Base-by-base conservation (phyloP, 306 rosid species). In the Abrus precatorius region DNA sequence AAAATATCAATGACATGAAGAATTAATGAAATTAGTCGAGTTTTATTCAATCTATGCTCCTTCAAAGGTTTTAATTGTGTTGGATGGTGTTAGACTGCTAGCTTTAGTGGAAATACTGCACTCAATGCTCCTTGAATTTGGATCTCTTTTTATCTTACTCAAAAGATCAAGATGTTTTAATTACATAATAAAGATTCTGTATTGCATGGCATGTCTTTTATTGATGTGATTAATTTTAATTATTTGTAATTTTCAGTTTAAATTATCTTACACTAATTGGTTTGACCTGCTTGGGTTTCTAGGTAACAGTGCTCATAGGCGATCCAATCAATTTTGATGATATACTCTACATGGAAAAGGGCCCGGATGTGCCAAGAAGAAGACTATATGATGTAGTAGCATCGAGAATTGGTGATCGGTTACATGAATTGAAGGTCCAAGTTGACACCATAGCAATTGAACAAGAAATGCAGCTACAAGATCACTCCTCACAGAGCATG, bases 251-350 rank as follows among this genome's bases (percentile, higher is more conserved):
- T 20, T 20, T 20, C 20, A 20, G 20, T 20, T 20, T 20, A 20
- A 20, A 20, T 20, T 33, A 10, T 1, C 49, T 34, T 32, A 20
- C 10, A 4, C 9, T 55, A 36, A 50, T 77, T 34, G 5, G 33
- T 57, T 83, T 74, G 71, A 45, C 33, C 9, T 73, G 38, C 41
- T 43, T 74, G 74, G 44, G 11, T 76, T 69, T 87, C 27, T 67
- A 95, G 99, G 99, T 95, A 75, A 95, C 96, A 0, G 91, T 93
- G 36, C 73, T 95, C 29, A 72, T 95, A 29, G 99, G 98, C 1
- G 99, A 95, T 60, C 99, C 99, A 1, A 95, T 95, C 90, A 86
- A 87, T 68, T 91, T 95, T 74, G 94, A 95, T 28, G 98, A 95
- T 81, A 74, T 95, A 84, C 70, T 85, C 27, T 60, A 85, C 68